A percentile compares a stretch with the other conserved stretches of the same genome.
These are phyloP conservation scores for Fraxinus greggii DNA, from an alignment of 305 asterid genomes.

Conservation along the genomic window DNA sequence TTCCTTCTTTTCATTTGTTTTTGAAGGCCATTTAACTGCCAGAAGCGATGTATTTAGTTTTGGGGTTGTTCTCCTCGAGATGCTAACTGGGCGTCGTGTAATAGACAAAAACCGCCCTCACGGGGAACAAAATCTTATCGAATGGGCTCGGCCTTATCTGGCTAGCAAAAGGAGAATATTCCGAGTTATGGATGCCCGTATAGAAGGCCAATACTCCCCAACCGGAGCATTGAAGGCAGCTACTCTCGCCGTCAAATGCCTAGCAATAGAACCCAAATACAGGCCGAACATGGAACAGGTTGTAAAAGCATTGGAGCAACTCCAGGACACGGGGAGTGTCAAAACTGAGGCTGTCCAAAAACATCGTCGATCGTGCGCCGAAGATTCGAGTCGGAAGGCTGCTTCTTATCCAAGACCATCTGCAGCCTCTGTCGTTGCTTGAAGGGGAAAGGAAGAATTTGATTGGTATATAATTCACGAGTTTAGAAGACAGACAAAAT, in stretches of 20 bases:
- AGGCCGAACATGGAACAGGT: constrained; percentile 67
- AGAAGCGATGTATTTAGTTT: constrained; percentile 78
- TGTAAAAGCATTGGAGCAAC: constrained; percentile 64
- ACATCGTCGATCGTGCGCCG: constrained; percentile 22
- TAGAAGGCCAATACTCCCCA: constrained; percentile 66
- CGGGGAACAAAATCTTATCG: constrained; percentile 74
- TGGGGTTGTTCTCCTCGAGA: constrained; percentile 83
- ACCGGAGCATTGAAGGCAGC: constrained; percentile 55
- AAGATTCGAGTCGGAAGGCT: constrained; percentile 31
- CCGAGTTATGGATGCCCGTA: constrained; percentile 61
- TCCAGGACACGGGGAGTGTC: constrained; percentile 47
- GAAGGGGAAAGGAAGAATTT: constrained; percentile 7
- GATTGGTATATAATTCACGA: not conserved
- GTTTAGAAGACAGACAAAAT: constrained; percentile 6
- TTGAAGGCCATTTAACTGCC: constrained; percentile 70
- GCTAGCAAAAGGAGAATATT: constrained; percentile 63
- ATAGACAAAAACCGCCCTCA: constrained; percentile 75
- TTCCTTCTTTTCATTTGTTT: constrained; percentile 20
- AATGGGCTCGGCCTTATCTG: constrained; percentile 71
- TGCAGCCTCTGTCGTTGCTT: constrained; percentile 28
- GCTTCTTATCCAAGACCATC: constrained; percentile 51
- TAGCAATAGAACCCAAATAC: constrained; percentile 53
- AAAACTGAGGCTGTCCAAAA: constrained; percentile 41
- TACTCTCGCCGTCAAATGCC: constrained; percentile 60
- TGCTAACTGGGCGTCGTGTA: constrained; percentile 69